Evolutionary conservation across 2,329 filamentous ascomycete genomes (phyloP).

Genomic region (Spiromastix sp.): DNA sequence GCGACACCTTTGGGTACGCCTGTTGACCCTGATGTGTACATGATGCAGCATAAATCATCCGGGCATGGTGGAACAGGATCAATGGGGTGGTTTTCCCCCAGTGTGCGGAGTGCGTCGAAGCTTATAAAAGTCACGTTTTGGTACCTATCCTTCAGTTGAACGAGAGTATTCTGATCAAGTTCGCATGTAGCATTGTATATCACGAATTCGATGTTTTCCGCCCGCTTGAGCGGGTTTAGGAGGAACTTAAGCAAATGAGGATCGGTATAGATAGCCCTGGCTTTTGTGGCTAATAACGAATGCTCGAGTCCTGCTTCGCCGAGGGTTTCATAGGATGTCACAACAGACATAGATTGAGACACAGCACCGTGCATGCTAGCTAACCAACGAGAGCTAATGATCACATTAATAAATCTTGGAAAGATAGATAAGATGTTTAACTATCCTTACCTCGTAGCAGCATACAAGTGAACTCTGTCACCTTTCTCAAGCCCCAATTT

Average conservation of each 20-base stretch:
- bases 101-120: constrained; percentile 45
- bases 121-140: constrained; percentile 31
- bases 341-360: constrained; percentile 77
- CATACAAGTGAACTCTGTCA: constrained; percentile 63
- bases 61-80: constrained; percentile 59
- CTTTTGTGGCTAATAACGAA: constrained; percentile 20
- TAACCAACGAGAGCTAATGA: constrained; percentile 4
- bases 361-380: constrained; percentile 38
- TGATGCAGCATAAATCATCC: constrained; percentile 64
- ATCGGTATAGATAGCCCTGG: constrained; percentile 22
- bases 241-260: constrained; percentile 35
- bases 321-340: constrained; percentile 53
- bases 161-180: constrained; percentile 36
- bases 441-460: constrained; percentile 49
- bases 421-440: not conserved
- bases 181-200: constrained; percentile 44
- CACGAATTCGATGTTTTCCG: constrained; percentile 40
- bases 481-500: constrained; percentile 53
- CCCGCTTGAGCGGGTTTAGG: constrained; percentile 41
- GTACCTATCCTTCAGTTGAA: constrained; percentile 40
- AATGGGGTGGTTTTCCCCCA: constrained; percentile 58
- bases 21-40: constrained; percentile 72
- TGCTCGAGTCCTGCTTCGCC: constrained; percentile 22
- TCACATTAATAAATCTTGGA: not conserved
- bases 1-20: constrained; percentile 76